Base-by-base conservation (phyloP, 768 basidiomycete species). In the Daedaleopsis sinensis region DNA sequence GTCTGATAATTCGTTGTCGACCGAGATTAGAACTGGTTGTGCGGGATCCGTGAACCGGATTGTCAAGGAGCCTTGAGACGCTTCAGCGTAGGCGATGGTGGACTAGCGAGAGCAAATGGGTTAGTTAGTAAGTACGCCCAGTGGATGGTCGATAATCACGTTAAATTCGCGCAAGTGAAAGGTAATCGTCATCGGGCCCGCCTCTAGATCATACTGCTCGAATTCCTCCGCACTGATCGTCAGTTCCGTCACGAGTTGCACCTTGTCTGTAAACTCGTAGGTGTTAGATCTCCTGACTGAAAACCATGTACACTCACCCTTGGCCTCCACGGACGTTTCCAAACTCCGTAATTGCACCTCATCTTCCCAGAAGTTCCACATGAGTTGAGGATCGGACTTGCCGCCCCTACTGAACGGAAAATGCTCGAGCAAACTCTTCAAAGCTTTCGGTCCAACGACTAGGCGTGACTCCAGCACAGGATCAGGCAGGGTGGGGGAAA, bases 101-200 rank as follows among this genome's bases (percentile, higher is more conserved):
- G 92, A 92, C 92, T 94, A 64, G 39, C 32, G 13, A 18, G 55
- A 10, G 15, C 9, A 38, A 36, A 15, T 35, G n/a, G n/a, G n/a
- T n/a, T n/a, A n/a, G n/a, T n/a, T n/a, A n/a, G n/a, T 16, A 21
- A n/a, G 19, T 32, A 49, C 15, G 18, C 39, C 39, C 39, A 13
- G 39, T 35, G 49, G 7, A 27, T 32, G 42, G 47, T 12, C 24
- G 12, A 23, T 15, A 27, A 48, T 36, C 80, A 92, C 93, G 61
- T 87, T 91, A 74, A 94, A 93, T 75, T 94, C 93, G 39, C 89
- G 85, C 32, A 94, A 74, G 73, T 93, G 92, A 66, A 94, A 93
- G 0, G 85, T 86, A 54, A 94, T 82, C 4, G 84, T 86, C 36
- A 83, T 82, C 1, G 93, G 89, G 18, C 83, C 75, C 11, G 80